Conservation (phyloP, 306 rosid genomes). For the Canavalia gladiata region DNA sequence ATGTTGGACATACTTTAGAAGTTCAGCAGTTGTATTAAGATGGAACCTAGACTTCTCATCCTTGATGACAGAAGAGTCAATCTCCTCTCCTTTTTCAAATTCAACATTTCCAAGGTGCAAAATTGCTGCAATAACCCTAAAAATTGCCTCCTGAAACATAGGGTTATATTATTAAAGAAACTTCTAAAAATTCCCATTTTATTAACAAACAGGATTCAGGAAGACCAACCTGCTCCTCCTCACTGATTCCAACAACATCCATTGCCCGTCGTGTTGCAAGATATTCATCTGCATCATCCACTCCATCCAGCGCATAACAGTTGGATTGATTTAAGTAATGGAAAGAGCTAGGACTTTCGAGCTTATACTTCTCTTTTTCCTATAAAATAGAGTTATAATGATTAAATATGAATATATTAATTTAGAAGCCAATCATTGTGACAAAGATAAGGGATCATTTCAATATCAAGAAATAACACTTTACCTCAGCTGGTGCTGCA, state of each 20-base stretch:
- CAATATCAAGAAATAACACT: slow-evolving; percentile 43
- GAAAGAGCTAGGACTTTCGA: slow-evolving; percentile 83
- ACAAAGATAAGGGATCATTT: slow-evolving; percentile 41
- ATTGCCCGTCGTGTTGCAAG: slow-evolving; percentile 97
- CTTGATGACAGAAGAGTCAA: slow-evolving; percentile 94
- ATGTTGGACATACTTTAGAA: slow-evolving; percentile 69
- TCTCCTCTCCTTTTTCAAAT: slow-evolving; percentile 92
- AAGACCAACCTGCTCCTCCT: slow-evolving; percentile 88
- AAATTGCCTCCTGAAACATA: slow-evolving; percentile 87
- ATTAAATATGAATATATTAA: slow-evolving; percentile 25
- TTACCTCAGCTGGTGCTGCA: slow-evolving; percentile 95
- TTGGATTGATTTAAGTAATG: slow-evolving; percentile 97
- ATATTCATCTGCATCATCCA: slow-evolving; percentile 92
- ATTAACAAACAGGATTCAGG: slow-evolving; percentile 37
- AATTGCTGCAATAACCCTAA: slow-evolving; percentile 95
- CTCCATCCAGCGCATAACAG: slow-evolving; percentile 87
- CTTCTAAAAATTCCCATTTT: slow-evolving; percentile 3
- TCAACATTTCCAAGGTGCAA: slow-evolving; percentile 98
- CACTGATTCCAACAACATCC: slow-evolving; percentile 99
- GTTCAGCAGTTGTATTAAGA: slow-evolving; percentile 90
- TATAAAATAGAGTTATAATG: slow-evolving; percentile 48
- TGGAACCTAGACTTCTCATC: slow-evolving; percentile 95
- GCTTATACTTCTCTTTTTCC: slow-evolving; percentile 88
- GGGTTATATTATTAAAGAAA: slow-evolving; percentile 48
- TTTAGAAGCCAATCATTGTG: slow-evolving; percentile 6